Evolutionary conservation across 2,329 filamentous ascomycete genomes (phyloP).

Genomic region (Beauveria caledonica): DNA sequence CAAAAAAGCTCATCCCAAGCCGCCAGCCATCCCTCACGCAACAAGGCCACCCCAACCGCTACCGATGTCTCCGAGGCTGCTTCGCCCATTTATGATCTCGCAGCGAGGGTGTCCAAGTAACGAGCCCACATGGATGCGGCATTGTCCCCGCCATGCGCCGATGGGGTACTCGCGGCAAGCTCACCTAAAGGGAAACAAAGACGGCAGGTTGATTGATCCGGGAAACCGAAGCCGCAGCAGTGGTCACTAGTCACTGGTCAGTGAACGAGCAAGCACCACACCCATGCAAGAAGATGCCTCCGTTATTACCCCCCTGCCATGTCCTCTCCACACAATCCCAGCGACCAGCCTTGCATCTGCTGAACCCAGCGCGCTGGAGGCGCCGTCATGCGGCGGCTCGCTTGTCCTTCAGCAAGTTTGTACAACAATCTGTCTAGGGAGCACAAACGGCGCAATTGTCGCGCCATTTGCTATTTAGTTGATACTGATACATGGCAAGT

Average conservation of each 20-base stretch:
- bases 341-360: neutral
- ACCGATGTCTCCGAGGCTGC: neutral
- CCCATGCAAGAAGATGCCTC: neutral
- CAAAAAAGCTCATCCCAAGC: neutral
- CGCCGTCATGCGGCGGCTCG: conserved; percentile 5
- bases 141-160: neutral
- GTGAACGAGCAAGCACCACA: neutral
- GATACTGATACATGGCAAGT: neutral
- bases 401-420: neutral
- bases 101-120: neutral
- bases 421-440: neutral
- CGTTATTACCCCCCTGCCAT: neutral
- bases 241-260: no score
- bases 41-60: neutral
- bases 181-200: neutral
- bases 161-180: neutral
- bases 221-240: neutral
- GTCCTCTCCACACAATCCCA: neutral
- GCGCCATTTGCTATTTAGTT: neutral
- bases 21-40: neutral
- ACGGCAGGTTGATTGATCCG: neutral
- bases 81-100: neutral
- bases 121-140: neutral
- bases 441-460: neutral
- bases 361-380: neutral